Conservation (phyloP, 805 yeast genomes). For the Yarrowia sp. region DNA sequence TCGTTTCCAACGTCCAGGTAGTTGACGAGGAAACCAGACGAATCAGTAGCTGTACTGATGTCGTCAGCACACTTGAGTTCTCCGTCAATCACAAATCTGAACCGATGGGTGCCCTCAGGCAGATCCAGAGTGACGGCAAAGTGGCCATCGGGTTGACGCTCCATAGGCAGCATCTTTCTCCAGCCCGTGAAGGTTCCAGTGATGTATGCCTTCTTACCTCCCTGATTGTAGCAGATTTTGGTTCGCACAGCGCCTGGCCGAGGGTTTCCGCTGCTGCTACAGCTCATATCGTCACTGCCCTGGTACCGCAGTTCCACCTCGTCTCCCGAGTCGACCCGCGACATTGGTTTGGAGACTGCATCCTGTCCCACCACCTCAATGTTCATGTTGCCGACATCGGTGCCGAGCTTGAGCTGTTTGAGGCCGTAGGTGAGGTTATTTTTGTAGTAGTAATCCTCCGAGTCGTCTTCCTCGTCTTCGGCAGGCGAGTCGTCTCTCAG, state of each 20-base stretch:
- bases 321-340: slow-evolving; percentile 48
- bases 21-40: slow-evolving; percentile 93
- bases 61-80: slow-evolving; percentile 87
- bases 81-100: slow-evolving; percentile 92
- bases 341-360: slow-evolving; percentile 21
- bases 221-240: slow-evolving; percentile 75
- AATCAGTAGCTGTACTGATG: slow-evolving; percentile 96
- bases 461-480: slow-evolving; percentile 34
- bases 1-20: slow-evolving; percentile 56
- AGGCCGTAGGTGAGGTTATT: slow-evolving; percentile 37
- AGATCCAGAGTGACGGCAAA: slow-evolving; percentile 46
- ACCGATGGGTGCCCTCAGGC: slow-evolving; percentile 91
- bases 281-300: slow-evolving; percentile 15
- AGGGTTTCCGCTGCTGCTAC: background rate
- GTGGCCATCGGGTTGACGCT: slow-evolving; percentile 49
- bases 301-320: slow-evolving; percentile 44
- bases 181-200: slow-evolving; percentile 97
- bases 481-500: slow-evolving; percentile 32
- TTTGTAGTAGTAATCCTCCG: slow-evolving; percentile 37
- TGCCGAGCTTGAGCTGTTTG: slow-evolving; percentile 26
- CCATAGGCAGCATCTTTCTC: slow-evolving; percentile 93
- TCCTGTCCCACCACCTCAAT: slow-evolving; percentile 25
- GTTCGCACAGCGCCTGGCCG: slow-evolving; percentile 39
- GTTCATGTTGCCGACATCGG: slow-evolving; percentile 35
- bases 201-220: slow-evolving; percentile 89